Evolutionary conservation across 169 alveolate species (phyloP).

Genomic region (Plasmodium sp.): DNA sequence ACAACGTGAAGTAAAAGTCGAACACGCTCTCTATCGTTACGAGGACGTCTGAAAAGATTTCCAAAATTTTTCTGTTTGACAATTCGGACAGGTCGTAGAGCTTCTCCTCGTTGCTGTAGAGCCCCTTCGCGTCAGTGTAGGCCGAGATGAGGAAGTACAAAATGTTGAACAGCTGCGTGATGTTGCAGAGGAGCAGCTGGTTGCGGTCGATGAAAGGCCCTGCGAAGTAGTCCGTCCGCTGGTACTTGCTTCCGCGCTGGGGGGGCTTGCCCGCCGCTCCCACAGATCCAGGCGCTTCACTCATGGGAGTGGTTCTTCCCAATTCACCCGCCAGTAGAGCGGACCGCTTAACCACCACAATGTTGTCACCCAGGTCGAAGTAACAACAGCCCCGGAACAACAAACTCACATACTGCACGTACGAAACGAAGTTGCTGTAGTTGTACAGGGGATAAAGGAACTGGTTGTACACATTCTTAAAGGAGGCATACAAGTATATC

Average conservation of each 20-base stretch:
- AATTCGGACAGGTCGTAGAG: conserved; percentile 45
- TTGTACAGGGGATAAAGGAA: conserved; percentile 47
- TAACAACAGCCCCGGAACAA: neutral
- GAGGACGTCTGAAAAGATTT: conserved; percentile 50
- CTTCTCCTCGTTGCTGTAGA: conserved; percentile 62
- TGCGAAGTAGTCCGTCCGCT: neutral
- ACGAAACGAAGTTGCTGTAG: conserved; percentile 34
- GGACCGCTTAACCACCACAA: conserved; percentile 10
- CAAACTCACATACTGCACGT: neutral
- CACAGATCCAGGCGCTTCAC: too few species aligned
- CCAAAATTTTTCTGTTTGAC: conserved; percentile 56
- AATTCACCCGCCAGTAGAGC: neutral
- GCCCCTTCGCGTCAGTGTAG: conserved; percentile 38
- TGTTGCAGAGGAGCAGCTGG: conserved; percentile 18
- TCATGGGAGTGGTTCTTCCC: neutral
- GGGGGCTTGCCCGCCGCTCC: neutral
- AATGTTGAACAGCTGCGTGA: conserved; percentile 58
- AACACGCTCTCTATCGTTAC: conserved; percentile 47
- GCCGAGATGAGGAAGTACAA: conserved; percentile 46
- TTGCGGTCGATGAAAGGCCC: conserved; percentile 55
- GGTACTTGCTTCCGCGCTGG: neutral
- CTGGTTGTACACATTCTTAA: conserved; percentile 41
- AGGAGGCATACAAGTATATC: conserved; percentile 22
- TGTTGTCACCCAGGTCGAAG: conserved; percentile 34
- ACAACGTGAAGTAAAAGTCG: conserved; percentile 53